A percentile compares a stretch with the other conserved stretches of the same genome.
These are phyloP conservation scores for Fusarium caatingaense DNA, from an alignment of 2,329 filamentous ascomycete species.

Conservation along the genomic window DNA sequence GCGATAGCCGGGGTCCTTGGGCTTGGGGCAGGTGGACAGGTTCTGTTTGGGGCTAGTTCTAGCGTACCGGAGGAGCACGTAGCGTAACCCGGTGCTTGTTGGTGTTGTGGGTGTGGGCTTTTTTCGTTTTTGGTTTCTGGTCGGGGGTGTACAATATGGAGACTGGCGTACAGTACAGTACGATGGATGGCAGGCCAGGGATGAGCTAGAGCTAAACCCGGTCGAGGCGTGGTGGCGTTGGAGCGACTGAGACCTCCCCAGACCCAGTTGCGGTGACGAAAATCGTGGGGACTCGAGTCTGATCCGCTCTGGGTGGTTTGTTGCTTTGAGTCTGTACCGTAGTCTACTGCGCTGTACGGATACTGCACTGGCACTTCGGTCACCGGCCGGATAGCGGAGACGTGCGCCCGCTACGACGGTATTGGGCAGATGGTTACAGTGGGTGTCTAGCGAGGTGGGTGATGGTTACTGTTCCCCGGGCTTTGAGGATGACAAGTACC, in stretches of 20 bases:
- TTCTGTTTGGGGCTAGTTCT: conserved; percentile 44
- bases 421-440: conserved; percentile 32
- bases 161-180: background rate
- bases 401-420: conserved; percentile 32
- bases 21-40: conserved; percentile 41
- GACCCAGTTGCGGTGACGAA: conserved; percentile 46
- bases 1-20: conserved; percentile 32
- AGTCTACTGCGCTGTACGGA: background rate
- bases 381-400: conserved; percentile 39
- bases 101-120: conserved; percentile 31
- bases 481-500: conserved; percentile 8
- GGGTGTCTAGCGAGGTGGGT: conserved; percentile 22
- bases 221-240: conserved; percentile 46
- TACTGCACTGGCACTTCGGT: conserved; percentile 36
- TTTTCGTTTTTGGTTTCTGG: conserved; percentile 5
- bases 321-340: background rate
- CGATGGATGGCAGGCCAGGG: conserved; percentile 33
- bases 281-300: conserved; percentile 41
- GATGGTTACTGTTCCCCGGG: conserved; percentile 9
- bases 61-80: conserved; percentile 38
- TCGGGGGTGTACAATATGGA: conserved; percentile 20
- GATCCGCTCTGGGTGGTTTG: conserved; percentile 15
- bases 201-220: conserved; percentile 42
- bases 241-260: conserved; percentile 33
- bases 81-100: conserved; percentile 24